A percentile compares a stretch with the other conserved stretches of the same genome.
phyloP scores from a whole-genome alignment of 129 eudicot genomes.

The Helichrysum umbraculigerum region DNA sequence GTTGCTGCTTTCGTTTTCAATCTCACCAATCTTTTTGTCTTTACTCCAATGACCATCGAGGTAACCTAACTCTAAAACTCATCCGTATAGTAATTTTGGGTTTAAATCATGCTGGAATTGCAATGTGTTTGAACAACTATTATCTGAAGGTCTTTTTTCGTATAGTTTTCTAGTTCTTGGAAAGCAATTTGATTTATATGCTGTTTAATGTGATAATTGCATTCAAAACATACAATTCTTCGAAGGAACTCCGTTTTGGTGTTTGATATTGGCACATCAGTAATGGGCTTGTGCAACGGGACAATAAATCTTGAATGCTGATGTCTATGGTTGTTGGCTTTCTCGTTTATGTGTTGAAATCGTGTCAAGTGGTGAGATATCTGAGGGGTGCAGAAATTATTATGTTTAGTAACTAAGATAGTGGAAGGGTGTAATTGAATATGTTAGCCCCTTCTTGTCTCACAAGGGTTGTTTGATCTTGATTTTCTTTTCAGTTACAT shows the following conservation, averaged over 20 bases:
- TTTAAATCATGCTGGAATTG: neutral
- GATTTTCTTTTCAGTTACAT: neutral
- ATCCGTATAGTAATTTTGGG: neutral
- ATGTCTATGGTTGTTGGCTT: neutral
- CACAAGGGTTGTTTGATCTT: neutral
- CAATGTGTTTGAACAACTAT: neutral
- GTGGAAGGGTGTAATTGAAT: neutral
- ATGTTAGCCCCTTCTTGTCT: neutral
- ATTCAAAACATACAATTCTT: neutral
- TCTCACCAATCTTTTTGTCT: slow-evolving; percentile 74
- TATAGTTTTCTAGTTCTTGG: neutral
- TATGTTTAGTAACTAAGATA: neutral
- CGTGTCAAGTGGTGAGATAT: neutral
- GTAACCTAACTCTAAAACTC: slow-evolving; percentile 30
- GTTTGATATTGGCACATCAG: slow-evolving; percentile 2
- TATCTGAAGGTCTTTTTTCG: neutral
- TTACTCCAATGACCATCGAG: slow-evolving; percentile 98
- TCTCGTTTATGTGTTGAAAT: neutral
- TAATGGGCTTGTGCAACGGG: neutral
- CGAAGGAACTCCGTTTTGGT: neutral
- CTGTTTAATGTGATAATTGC: neutral
- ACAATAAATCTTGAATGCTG: neutral
- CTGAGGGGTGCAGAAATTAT: neutral
- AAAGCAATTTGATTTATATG: slow-evolving; percentile 5
- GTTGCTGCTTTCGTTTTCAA: slow-evolving; percentile 69